A percentile compares a stretch with the other conserved stretches of the same genome.
Conservation (phyloP, 2,329 filamentous ascomycete species). For the Colletotrichum tofieldiae region DNA sequence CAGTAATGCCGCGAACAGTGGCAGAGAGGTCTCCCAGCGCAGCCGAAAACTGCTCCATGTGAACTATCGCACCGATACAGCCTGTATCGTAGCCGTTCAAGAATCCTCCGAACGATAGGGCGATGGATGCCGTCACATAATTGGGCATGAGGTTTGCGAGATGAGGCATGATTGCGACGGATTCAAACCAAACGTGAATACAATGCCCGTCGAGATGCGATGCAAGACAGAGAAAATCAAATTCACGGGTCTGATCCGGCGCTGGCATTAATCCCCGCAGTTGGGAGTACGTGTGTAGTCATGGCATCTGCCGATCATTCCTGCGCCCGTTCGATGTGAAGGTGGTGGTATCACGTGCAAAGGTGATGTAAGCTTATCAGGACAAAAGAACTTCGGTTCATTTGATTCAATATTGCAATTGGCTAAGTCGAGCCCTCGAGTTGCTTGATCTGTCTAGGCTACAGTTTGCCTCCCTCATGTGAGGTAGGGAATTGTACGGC, state of each 20-base stretch:
- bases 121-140: constrained; percentile 52
- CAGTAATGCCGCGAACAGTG: constrained; percentile 69
- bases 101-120: constrained; percentile 53
- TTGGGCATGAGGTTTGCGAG: constrained; percentile 46
- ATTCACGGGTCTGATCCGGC: not conserved
- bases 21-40: constrained; percentile 65
- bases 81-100: constrained; percentile 57
- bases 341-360: not conserved
- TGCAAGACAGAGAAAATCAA: not conserved
- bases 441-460: too few species aligned
- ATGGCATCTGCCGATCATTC: not conserved
- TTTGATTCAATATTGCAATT: too few species aligned
- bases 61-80: constrained; percentile 52
- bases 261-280: not conserved
- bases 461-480: too few species aligned
- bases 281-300: not conserved
- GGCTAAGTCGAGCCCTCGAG: too few species aligned
- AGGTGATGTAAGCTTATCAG: not conserved
- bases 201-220: not conserved
- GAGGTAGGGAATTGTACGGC: too few species aligned
- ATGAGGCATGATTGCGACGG: not conserved
- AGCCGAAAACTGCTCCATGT: constrained; percentile 52
- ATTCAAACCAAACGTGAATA: too few species aligned
- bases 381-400: too few species aligned
- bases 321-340: not conserved